phyloP scores from a whole-genome alignment of 78 protist genomes.

The Mantamonas sphyraenae region DNA sequence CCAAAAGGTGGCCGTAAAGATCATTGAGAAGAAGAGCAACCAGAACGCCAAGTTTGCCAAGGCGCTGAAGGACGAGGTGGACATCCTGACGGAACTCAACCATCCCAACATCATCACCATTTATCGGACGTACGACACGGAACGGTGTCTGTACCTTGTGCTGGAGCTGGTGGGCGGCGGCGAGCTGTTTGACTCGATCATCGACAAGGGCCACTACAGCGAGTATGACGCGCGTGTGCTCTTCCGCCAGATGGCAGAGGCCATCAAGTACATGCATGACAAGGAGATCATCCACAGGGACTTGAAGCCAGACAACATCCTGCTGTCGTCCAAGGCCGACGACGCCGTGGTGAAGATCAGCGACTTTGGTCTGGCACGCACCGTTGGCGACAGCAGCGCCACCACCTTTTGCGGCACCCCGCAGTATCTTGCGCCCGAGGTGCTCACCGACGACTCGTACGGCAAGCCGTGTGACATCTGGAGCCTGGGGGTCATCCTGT shows the following conservation, averaged over 20 bases:
- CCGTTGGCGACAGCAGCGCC: neutral
- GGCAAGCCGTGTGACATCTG: neutral
- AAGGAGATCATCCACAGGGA: too few relatives aligned
- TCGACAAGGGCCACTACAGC: neutral
- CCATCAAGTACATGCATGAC: constrained; percentile 24
- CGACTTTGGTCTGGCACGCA: constrained; percentile 31
- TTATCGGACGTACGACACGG: neutral
- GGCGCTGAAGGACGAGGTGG: neutral
- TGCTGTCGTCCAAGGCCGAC: neutral
- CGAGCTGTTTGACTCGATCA: constrained; percentile 19
- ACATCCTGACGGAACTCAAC: neutral
- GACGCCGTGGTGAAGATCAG: neutral
- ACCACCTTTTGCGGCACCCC: neutral
- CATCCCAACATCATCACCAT: neutral
- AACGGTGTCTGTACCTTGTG: neutral
- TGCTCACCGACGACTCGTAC: neutral
- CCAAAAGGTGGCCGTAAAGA: too few relatives aligned
- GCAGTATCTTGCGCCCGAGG: neutral
- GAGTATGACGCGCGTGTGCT: constrained; percentile 23
- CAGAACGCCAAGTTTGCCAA: too few relatives aligned
- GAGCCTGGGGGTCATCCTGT: neutral
- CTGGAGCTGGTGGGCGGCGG: constrained; percentile 31
- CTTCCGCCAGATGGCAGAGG: neutral
- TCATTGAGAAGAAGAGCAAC: too few relatives aligned
- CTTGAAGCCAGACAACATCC: too few relatives aligned